phyloP scores from a whole-genome alignment of 2,329 filamentous ascomycete species.

The Penicillium janthinellum region DNA sequence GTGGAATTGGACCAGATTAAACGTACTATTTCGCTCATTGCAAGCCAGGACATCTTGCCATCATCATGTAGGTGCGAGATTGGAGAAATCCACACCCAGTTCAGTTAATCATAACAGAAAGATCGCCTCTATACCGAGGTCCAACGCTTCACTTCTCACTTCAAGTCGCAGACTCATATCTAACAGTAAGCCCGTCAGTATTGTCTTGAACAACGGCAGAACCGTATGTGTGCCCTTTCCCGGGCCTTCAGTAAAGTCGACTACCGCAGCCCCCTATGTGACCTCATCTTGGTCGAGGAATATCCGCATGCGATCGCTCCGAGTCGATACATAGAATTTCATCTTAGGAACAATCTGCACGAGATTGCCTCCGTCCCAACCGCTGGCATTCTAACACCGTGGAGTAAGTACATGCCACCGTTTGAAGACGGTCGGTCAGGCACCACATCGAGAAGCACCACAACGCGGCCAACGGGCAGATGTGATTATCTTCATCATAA shows the following conservation, averaged over 20 bases:
- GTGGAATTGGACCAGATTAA: too few species aligned
- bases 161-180: not conserved
- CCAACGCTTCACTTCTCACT: not conserved
- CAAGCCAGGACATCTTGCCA: too few species aligned
- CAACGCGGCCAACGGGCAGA: too few species aligned
- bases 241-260: not conserved
- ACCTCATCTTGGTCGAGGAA: not conserved
- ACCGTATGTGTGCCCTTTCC: not conserved
- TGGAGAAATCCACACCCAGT: too few species aligned
- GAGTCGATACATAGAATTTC: not conserved
- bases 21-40: too few species aligned
- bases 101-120: conserved; percentile 36
- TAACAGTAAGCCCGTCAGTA: not conserved
- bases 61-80: too few species aligned
- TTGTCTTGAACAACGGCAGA: not conserved
- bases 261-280: not conserved
- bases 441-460: too few species aligned
- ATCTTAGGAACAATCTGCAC: not conserved
- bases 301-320: not conserved
- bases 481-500: too few species aligned
- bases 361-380: too few species aligned
- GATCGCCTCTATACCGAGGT: not conserved
- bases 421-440: too few species aligned
- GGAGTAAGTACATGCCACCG: too few species aligned
- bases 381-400: too few species aligned